Evolutionary conservation across 2,329 filamentous ascomycete genomes (phyloP).

Genomic region (Shiraia bambusicola): DNA sequence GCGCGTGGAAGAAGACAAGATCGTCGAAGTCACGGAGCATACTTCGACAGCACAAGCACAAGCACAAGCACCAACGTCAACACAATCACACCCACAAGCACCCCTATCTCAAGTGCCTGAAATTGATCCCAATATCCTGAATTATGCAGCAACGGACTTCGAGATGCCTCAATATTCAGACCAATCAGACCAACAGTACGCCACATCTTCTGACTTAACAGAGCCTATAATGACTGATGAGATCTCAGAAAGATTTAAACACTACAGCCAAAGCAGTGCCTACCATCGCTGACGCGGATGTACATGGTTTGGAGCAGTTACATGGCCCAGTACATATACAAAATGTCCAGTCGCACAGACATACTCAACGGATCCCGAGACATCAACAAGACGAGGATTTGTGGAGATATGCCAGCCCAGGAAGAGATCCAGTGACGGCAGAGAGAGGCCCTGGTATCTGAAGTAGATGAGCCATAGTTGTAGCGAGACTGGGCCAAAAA

Average conservation of each 20-base stretch:
- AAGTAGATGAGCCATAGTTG: too few species aligned
- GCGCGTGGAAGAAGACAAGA: constrained; percentile 68
- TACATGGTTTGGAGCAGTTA: neutral
- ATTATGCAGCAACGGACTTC: constrained; percentile 35
- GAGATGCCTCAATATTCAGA: constrained; percentile 30
- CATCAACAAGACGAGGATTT: constrained; percentile 36
- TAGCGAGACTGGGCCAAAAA: too few species aligned
- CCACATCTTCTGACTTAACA: constrained; percentile 13
- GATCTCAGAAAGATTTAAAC: constrained; percentile 32
- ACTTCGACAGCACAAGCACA: constrained; percentile 3
- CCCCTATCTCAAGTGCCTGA: constrained; percentile 19
- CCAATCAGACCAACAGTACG: constrained; percentile 15
- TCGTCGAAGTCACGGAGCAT: constrained; percentile 55
- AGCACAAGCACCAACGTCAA: neutral
- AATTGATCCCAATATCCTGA: constrained; percentile 33
- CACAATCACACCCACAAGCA: constrained; percentile 1
- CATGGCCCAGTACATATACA: neutral
- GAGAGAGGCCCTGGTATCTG: constrained; percentile 2
- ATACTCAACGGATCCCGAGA: constrained; percentile 19
- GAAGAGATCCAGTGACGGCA: constrained; percentile 21
- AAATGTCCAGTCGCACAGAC: neutral
- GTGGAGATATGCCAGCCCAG: constrained; percentile 21
- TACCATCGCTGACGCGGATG: constrained; percentile 20
- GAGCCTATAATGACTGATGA: constrained; percentile 28
- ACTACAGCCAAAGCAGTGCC: constrained; percentile 23